phyloP scores from a whole-genome alignment of 495 filamentous ascomycete species.

The Beverwykella pulmonaria region DNA sequence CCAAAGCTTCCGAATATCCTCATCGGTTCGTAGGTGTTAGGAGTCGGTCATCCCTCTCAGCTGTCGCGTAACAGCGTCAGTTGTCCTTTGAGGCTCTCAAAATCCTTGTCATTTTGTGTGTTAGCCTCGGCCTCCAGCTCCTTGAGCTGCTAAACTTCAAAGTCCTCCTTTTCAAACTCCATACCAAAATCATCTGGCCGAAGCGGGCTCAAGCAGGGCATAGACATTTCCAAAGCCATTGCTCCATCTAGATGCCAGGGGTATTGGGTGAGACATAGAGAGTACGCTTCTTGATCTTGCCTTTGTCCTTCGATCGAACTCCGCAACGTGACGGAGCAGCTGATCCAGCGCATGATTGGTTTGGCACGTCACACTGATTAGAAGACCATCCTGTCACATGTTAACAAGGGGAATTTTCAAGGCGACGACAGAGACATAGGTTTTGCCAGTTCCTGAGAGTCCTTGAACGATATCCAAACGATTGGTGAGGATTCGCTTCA shows the following conservation, averaged over 20 bases:
- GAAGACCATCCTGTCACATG: constrained; percentile 61
- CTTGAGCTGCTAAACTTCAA: constrained; percentile 65
- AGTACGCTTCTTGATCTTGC: constrained; percentile 65
- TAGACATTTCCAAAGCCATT: constrained; percentile 63
- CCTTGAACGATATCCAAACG: constrained; percentile 82
- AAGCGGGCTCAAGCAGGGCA: constrained; percentile 48
- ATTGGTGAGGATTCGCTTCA: constrained; percentile 72
- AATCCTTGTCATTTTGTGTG: constrained; percentile 56
- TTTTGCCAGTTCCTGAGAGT: constrained; percentile 91
- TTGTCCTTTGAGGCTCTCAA: constrained; percentile 57
- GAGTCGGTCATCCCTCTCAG: constrained; percentile 47
- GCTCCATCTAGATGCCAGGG: constrained; percentile 53
- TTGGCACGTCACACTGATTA: constrained; percentile 78
- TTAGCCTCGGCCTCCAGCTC: constrained; percentile 65
- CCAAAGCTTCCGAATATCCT: constrained; percentile 45
- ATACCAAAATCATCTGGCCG: constrained; percentile 52
- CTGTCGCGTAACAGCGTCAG: constrained; percentile 53
- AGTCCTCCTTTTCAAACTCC: constrained; percentile 63
- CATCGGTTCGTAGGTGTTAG: constrained; percentile 22
- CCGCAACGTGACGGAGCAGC: constrained; percentile 67
- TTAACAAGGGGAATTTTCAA: constrained; percentile 69
- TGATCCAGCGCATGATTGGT: constrained; percentile 96
- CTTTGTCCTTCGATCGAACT: constrained; percentile 67
- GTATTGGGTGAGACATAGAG: constrained; percentile 52
- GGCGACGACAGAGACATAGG: constrained; percentile 72